Percentiles rank a stretch among this genome's conserved stretches.
Evolutionary conservation across 441 rosid genomes (phyloP).

Genomic region (Euphorbia neoarborescens): DNA sequence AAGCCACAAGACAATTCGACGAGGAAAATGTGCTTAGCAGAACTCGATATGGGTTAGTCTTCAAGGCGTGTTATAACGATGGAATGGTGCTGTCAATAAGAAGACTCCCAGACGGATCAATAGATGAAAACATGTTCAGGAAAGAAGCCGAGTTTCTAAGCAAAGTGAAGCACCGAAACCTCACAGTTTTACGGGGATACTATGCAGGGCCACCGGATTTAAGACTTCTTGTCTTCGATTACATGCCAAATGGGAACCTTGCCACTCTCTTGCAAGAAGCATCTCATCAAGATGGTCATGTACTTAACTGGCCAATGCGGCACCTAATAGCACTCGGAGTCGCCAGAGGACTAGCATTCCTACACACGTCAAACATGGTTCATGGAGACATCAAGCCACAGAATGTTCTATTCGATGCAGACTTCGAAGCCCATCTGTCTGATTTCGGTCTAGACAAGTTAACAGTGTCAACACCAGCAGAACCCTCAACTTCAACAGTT

Average conservation of each 20-base stretch:
- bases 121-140: conserved; percentile 60
- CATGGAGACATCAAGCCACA: conserved; percentile 86
- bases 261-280: conserved; percentile 94
- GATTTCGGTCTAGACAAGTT: conserved; percentile 74
- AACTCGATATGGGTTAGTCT: conserved; percentile 65
- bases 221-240: conserved; percentile 77
- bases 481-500: conserved; percentile 61
- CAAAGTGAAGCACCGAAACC: conserved; percentile 72
- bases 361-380: conserved; percentile 72
- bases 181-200: conserved; percentile 86
- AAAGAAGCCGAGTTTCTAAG: conserved; percentile 86
- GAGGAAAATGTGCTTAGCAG: conserved; percentile 92
- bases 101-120: conserved; percentile 59
- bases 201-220: conserved; percentile 72
- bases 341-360: conserved; percentile 78
- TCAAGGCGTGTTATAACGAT: conserved; percentile 74
- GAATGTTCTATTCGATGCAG: conserved; percentile 69
- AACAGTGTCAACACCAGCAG: conserved; percentile 44
- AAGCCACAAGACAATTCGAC: conserved; percentile 80
- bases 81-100: conserved; percentile 92
- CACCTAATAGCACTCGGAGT: conserved; percentile 88
- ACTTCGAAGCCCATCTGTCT: conserved; percentile 64
- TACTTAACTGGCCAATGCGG: conserved; percentile 98
- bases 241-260: conserved; percentile 96
- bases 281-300: conserved; percentile 94